Evolutionary conservation across 208 protist genomes (phyloP).

Genomic region (Angomonas deanei): DNA sequence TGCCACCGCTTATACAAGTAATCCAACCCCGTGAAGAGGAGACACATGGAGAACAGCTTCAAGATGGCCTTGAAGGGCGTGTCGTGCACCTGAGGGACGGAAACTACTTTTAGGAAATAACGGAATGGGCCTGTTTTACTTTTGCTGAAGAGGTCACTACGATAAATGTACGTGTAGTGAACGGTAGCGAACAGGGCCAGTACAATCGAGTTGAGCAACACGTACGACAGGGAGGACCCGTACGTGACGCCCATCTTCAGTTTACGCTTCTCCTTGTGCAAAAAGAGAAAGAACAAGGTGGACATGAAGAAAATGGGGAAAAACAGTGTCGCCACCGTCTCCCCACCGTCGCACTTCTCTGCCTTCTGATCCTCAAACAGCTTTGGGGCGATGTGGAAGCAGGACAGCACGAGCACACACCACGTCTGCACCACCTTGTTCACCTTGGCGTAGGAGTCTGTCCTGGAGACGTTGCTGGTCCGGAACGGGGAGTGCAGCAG

Average conservation of each 20-base stretch:
- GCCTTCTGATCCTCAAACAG: conserved; percentile 13
- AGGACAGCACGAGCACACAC: conserved; percentile 36
- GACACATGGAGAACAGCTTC: conserved; percentile 26
- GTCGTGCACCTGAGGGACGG: background rate
- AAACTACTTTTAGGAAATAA: conserved; percentile 8
- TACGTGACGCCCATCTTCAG: conserved; percentile 64
- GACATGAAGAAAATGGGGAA: conserved; percentile 54
- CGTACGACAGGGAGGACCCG: conserved; percentile 26
- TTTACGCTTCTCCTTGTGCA: conserved; percentile 69
- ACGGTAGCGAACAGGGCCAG: conserved; percentile 49
- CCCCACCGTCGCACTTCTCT: background rate
- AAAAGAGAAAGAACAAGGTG: conserved; percentile 34
- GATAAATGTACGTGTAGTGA: conserved; percentile 26
- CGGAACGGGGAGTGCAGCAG: conserved; percentile 80
- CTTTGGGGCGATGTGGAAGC: conserved; percentile 53
- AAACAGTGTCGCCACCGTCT: conserved; percentile 26
- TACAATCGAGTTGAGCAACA: conserved; percentile 65
- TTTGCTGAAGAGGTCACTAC: background rate
- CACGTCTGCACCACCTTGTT: conserved; percentile 68
- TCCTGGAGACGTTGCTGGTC: conserved; percentile 25
- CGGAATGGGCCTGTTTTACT: background rate
- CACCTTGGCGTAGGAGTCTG: conserved; percentile 54
- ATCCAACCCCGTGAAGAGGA: conserved; percentile 43
- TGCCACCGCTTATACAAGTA: conserved; percentile 62
- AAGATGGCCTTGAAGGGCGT: conserved; percentile 21